A percentile compares a stretch with the other conserved stretches of the same genome.
Conservation (phyloP, 768 basidiomycete species). For the Rossbeevera mucosa region DNA sequence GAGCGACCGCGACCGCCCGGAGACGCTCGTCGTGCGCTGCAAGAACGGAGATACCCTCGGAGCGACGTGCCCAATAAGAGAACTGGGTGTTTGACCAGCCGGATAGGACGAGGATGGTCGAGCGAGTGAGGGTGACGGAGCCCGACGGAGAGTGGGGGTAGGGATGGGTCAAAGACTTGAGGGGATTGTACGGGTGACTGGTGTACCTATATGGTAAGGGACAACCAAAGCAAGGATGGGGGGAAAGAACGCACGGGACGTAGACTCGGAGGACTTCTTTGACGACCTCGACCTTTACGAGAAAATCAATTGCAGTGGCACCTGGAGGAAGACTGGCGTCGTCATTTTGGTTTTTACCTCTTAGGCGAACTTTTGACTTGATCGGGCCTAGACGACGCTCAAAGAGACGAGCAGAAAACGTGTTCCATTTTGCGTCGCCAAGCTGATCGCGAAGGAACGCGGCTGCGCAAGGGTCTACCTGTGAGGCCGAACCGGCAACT, state of each 20-base stretch:
- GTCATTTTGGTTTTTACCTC: constrained; percentile 27
- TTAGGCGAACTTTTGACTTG: constrained; percentile 35
- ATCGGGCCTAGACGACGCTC: constrained; percentile 41
- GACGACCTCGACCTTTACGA: constrained; percentile 50
- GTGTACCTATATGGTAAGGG: constrained; percentile 25
- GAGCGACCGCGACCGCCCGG: constrained; percentile 36
- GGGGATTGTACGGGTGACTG: constrained; percentile 51
- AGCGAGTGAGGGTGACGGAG: constrained; percentile 43
- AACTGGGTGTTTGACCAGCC: constrained; percentile 54
- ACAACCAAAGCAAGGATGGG: constrained; percentile 9
- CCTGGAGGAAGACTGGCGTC: constrained; percentile 28
- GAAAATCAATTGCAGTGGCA: constrained; percentile 46
- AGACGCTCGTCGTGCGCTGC: constrained; percentile 38
- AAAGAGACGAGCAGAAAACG: constrained; percentile 44
- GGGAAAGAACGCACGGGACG: constrained; percentile 40
- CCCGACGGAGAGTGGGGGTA: constrained; percentile 38
- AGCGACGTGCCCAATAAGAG: constrained; percentile 51
- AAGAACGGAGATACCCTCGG: constrained; percentile 47
- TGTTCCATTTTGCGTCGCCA: constrained; percentile 41
- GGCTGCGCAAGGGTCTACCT: constrained; percentile 42
- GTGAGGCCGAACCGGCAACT: constrained; percentile 18
- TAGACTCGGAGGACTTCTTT: constrained; percentile 45
- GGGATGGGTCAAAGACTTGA: constrained; percentile 43
- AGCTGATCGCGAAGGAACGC: constrained; percentile 42
- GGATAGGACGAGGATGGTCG: constrained; percentile 43